phyloP scores from a whole-genome alignment of 2,329 filamentous ascomycete species.

The Hypomyces perniciosus region DNA sequence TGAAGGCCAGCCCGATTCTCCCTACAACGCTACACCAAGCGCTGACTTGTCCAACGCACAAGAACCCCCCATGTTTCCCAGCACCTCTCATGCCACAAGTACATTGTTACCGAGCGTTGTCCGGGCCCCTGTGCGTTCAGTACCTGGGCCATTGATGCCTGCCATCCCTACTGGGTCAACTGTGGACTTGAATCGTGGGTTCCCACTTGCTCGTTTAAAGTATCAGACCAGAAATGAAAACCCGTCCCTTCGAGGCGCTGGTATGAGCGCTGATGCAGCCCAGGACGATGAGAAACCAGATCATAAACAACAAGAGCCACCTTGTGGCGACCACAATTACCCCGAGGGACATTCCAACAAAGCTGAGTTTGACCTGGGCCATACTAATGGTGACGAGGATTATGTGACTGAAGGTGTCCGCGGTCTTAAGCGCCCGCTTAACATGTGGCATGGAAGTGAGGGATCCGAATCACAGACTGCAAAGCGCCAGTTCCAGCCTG shows the following conservation, averaged over 20 bases:
- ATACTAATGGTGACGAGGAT: constrained; percentile 8
- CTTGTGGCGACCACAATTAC: neutral
- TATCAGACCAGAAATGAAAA: neutral
- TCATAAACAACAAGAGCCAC: neutral
- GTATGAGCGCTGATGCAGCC: constrained; percentile 5
- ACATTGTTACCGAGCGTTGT: neutral
- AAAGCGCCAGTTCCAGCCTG: constrained; percentile 18
- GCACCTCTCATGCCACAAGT: constrained; percentile 2
- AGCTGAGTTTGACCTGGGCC: neutral
- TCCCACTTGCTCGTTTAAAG: constrained; percentile 1
- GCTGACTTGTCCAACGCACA: constrained; percentile 15
- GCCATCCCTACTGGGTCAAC: neutral
- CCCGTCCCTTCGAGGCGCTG: neutral
- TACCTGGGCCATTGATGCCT: neutral
- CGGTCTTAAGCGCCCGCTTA: constrained; percentile 31
- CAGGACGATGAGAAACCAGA: neutral
- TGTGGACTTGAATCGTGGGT: neutral
- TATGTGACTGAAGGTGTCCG: constrained; percentile 18
- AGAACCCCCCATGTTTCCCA: constrained; percentile 15
- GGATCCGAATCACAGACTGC: constrained; percentile 4
- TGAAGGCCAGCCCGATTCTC: constrained; percentile 57
- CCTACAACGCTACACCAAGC: constrained; percentile 28
- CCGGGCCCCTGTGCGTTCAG: neutral
- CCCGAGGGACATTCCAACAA: neutral
- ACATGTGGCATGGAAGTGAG: constrained; percentile 7